These are phyloP conservation scores for Plasmodium fragile DNA, from an alignment of 169 alveolate species.

Conservation along the genomic window DNA sequence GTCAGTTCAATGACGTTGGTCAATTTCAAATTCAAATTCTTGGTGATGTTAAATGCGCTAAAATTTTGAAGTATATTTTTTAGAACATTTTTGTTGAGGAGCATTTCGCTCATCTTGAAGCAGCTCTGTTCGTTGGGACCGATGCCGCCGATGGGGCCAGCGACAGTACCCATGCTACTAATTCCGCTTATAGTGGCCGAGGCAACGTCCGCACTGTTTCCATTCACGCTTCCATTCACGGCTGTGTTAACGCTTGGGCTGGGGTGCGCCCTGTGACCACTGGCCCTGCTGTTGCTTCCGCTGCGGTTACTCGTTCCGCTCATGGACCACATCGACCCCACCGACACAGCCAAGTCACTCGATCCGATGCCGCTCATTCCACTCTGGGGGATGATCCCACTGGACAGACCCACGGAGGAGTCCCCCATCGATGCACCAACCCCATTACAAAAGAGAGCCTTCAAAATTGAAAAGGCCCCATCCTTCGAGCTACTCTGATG, in stretches of 20 bases:
- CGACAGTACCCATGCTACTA: not conserved
- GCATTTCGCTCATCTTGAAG: not conserved
- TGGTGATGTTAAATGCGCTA: constrained; percentile 10
- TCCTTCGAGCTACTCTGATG: constrained; percentile 26
- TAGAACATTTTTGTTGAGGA: constrained; percentile 28
- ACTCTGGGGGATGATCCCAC: not conserved
- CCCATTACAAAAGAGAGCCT: constrained; percentile 12
- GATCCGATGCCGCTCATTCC: not conserved
- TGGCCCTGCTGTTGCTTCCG: not conserved
- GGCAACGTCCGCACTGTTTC: too few relatives aligned
- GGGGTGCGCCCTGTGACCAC: not conserved
- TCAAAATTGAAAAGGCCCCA: constrained; percentile 11
- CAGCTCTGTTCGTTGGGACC: not conserved
- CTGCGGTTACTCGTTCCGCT: not conserved
- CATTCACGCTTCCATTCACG: too few relatives aligned
- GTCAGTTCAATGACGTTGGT: constrained; percentile 24
- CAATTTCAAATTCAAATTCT: constrained; percentile 6
- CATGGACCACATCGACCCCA: not conserved
- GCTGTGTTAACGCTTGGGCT: not conserved
- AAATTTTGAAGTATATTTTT: constrained; percentile 30
- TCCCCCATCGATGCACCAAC: not conserved
- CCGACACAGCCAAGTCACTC: not conserved
- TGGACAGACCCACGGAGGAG: not conserved
- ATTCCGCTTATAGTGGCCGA: too few relatives aligned
- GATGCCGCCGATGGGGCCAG: not conserved